Evolutionary conservation across 2,329 filamentous ascomycete genomes (phyloP).

Genomic region (Colletotrichum phormii): DNA sequence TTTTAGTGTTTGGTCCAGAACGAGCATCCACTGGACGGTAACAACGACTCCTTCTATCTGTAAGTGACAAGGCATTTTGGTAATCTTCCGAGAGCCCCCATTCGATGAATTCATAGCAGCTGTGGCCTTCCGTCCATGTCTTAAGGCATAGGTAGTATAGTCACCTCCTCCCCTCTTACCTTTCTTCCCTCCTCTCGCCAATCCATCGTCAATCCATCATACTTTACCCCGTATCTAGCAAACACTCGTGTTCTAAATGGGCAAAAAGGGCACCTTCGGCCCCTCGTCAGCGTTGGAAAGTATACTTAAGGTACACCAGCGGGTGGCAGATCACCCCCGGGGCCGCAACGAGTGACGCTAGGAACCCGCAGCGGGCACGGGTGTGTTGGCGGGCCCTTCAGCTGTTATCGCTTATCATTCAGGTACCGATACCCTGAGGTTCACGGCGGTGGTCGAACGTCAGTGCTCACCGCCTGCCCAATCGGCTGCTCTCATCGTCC

Average conservation of each 20-base stretch:
- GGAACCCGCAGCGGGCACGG: too few relatives aligned
- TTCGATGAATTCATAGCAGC: neutral
- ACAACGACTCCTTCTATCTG: neutral
- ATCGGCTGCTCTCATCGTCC: neutral
- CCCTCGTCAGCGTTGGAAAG: neutral
- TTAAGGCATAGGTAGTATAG: too few relatives aligned
- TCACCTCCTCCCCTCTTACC: neutral
- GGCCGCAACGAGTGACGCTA: neutral
- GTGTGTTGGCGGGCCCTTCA: neutral
- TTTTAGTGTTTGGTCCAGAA: neutral
- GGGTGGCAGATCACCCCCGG: neutral
- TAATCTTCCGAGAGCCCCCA: neutral
- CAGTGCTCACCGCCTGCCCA: conserved; percentile 35
- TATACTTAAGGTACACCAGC: neutral
- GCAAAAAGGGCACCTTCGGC: neutral
- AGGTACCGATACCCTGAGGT: too few relatives aligned
- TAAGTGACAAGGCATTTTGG: neutral
- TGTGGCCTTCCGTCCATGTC: neutral
- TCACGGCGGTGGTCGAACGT: neutral
- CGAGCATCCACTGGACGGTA: neutral
- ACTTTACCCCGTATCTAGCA: too few relatives aligned
- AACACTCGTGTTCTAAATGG: too few relatives aligned
- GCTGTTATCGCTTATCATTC: neutral
- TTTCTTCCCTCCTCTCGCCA: neutral
- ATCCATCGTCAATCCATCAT: too few relatives aligned